Evolutionary conservation across 2,329 filamentous ascomycete genomes (phyloP), one percentile per base, ranked within the genome.

Genomic region (Ophiobolus disseminans): DNA sequence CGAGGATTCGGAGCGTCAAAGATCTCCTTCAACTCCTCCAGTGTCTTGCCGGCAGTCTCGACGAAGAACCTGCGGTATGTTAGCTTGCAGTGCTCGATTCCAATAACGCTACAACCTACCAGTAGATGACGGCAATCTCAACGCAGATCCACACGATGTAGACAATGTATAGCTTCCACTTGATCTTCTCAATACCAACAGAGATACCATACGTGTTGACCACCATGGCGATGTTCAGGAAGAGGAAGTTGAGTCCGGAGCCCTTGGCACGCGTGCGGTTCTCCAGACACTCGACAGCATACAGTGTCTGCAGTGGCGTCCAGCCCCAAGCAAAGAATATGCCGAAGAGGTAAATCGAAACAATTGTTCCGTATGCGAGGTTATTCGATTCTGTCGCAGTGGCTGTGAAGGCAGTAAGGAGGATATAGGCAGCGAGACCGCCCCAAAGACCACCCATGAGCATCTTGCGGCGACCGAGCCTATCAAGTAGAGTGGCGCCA

Each of bases 281-380:
- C 46, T 73, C 69, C 7, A 75, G 62, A 45, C 66, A 70, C 23
- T 75, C 73, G 14, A 73, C 72, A 4, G 70, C 59, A 47, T 75
- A 75, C 7, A 75, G 59, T 0, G 70, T 74, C 45, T 75, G 73
- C 1, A 75, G 60, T 7, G 72, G 70, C 3, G 73, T 75, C 69
- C 71, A 75, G 22, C 72, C 73, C 68, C 69, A 74, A 4, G 69
- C 65, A 39, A 74, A 75, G 58, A 63, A 69, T 44, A 75, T 73
- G 14, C 72, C 72, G 48, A 75, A 75, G 28, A 74, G 59, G 51
- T 74, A 75, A 37, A 75, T 73, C 21, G 63, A 68, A n/a, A 72
- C 72, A 32, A 75, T 75, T 3, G 66, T 70, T 21, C 70, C 72
- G 40, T 75, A 74, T 2, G 72, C 53, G 35, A 66, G 60, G 48